Base-by-base conservation (phyloP, 1,139 yeast genomes). In the Pichia sp. region DNA sequence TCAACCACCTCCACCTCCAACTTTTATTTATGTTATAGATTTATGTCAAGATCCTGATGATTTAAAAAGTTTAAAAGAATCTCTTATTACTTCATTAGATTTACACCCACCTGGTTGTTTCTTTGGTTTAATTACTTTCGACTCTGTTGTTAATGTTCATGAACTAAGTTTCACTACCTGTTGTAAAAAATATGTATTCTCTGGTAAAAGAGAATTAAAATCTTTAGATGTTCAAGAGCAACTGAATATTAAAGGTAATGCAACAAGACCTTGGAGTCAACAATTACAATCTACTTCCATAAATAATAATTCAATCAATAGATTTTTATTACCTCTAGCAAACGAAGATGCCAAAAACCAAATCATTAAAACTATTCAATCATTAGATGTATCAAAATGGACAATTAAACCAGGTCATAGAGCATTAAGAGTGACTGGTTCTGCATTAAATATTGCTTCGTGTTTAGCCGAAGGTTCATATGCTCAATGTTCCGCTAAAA, bases 21-120 rank as follows among this genome's bases (percentile, higher is more conserved):
- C 90, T 51, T 92, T 90, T 64, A 69, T 89, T 54, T 87, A 87
- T 62, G 94, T 89, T 31, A 82, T 92, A 55, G 99, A 92, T 65
- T 72, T 90, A 53, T 92, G 98, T 63, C 96, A 94, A 65, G 97
- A 94, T 60, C 87, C 81, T 47, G 98, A 92, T 59, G 92, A 89
- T 64, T 73, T 92, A 61, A 80, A 82, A 63, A 92, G 97, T 10
- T 74, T 92, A 64, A 87, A 87, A 64, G 96, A 89, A 56, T 78
- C 95, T 30, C 74, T 92, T 58, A 79, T 89, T 47, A 81, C 87
- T 48, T 80, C 95, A 12, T 74, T 94, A 56, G 77, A 87, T 46
- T 70, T 87, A 56, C 77, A 92, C 60, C 99, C 99, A 29, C 95
- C 96, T 38, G 89, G 92, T 60, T 94, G 97, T 2, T 74, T 90